phyloP scores from a whole-genome alignment of 2,329 filamentous ascomycete species.

The Drechmeria coniospora region DNA sequence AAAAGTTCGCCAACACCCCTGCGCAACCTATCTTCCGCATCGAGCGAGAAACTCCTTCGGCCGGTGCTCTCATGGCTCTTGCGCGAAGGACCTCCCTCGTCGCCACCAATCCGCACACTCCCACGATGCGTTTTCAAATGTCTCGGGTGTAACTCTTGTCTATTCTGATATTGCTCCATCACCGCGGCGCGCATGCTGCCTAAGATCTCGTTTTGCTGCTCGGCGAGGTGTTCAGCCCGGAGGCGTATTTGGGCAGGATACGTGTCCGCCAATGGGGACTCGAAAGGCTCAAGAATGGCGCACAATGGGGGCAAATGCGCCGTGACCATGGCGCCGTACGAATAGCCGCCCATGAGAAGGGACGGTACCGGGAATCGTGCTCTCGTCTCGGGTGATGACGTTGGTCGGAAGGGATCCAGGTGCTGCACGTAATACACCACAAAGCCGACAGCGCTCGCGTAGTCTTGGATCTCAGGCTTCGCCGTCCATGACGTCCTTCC shows the following conservation, averaged over 20 bases:
- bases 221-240: constrained; percentile 52
- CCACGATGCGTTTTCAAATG: constrained; percentile 11
- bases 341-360: constrained; percentile 64
- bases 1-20: constrained; percentile 33
- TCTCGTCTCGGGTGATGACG: constrained; percentile 1
- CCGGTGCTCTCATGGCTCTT: constrained; percentile 21
- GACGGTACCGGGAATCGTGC: constrained; percentile 11
- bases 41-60: constrained; percentile 20
- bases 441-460: constrained; percentile 68
- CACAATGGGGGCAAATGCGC: constrained; percentile 51
- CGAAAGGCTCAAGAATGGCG: constrained; percentile 45
- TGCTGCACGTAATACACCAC: constrained; percentile 56
- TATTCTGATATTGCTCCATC: not conserved
- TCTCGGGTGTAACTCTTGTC: constrained; percentile 10
- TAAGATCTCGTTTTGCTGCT: constrained; percentile 39
- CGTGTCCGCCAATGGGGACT: constrained; percentile 33
- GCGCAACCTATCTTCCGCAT: constrained; percentile 29
- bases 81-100: constrained; percentile 25
- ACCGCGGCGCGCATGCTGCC: constrained; percentile 18
- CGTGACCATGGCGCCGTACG: constrained; percentile 76
- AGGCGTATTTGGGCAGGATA: constrained; percentile 53
- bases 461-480: constrained; percentile 67
- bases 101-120: constrained; percentile 34
- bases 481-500: constrained; percentile 81
- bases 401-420: constrained; percentile 26